Conservation (phyloP, 2,329 filamentous ascomycete genomes). For the Fusarium concolor region DNA sequence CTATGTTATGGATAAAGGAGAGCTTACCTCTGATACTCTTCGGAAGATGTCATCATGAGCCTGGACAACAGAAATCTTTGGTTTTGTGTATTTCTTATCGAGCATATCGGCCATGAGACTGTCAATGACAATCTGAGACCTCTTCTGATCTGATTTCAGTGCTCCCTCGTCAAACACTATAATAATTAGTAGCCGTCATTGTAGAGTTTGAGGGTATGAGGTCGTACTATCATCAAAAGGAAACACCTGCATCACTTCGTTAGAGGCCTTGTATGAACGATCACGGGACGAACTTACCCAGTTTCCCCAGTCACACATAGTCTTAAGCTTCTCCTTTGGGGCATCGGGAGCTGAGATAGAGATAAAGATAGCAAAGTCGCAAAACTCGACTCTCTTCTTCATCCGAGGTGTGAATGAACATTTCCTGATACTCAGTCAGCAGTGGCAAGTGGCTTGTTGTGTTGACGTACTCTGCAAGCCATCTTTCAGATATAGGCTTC, state of each 20-base stretch:
- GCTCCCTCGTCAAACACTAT: constrained; percentile 19
- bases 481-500: constrained; percentile 15
- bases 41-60: constrained; percentile 20
- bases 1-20: rapidly evolving
- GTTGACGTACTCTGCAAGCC: constrained; percentile 16
- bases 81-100: background rate
- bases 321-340: constrained; percentile 13
- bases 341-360: constrained; percentile 23
- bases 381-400: constrained; percentile 22
- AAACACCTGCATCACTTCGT: background rate
- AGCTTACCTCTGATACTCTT: constrained; percentile 5
- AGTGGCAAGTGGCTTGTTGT: rapidly evolving
- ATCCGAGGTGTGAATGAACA: constrained; percentile 13
- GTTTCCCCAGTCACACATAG: constrained; percentile 26
- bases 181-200: rapidly evolving
- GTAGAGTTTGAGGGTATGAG: rapidly evolving
- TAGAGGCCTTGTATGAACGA: background rate
- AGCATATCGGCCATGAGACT: constrained; percentile 29
- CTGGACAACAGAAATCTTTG: constrained; percentile 16
- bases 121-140: constrained; percentile 7
- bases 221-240: constrained; percentile 20
- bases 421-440: background rate
- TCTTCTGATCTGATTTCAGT: constrained; percentile 5
- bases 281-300: background rate
- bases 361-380: constrained; percentile 20